Evolutionary conservation across 805 yeast genomes (phyloP).

Genomic region (Isabelozyma pseudorhagii): DNA sequence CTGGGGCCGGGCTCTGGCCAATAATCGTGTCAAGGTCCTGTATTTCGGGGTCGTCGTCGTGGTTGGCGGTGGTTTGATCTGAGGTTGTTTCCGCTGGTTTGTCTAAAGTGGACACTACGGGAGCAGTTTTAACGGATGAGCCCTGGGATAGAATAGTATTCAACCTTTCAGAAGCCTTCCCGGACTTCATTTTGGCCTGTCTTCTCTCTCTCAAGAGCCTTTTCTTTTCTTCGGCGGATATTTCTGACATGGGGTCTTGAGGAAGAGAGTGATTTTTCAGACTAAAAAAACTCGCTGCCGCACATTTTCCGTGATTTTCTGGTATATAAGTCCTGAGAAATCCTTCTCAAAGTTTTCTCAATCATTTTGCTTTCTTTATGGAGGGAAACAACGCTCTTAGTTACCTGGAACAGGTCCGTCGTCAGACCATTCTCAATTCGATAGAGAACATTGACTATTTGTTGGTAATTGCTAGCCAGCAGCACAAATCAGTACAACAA

Average conservation of each 20-base stretch:
- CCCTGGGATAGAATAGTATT: conserved; percentile 41
- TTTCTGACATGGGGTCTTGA: conserved; percentile 6
- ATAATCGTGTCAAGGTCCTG: conserved; percentile 23
- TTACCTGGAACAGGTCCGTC: conserved; percentile 21
- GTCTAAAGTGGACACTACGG: conserved; percentile 35
- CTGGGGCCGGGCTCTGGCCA: conserved; percentile 11
- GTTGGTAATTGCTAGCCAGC: conserved; percentile 37
- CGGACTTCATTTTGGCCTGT: conserved; percentile 57
- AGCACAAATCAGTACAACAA: conserved; percentile 41
- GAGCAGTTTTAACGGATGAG: conserved; percentile 29
- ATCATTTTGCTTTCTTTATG: not conserved
- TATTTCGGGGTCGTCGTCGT: conserved; percentile 35
- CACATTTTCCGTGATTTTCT: not conserved
- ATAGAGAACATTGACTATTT: conserved; percentile 37
- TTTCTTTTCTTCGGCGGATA: conserved; percentile 57
- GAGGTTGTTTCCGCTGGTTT: conserved; percentile 5
- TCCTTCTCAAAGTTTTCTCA: too few species aligned
- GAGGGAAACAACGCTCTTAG: not conserved
- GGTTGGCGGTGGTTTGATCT: conserved; percentile 1
- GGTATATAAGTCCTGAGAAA: too few species aligned
- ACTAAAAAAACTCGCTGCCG: not conserved
- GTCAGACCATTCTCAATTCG: conserved; percentile 37
- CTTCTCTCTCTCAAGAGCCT: conserved; percentile 59
- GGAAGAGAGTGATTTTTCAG: not conserved
- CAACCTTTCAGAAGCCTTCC: conserved; percentile 53